Evolutionary conservation across 2,329 filamentous ascomycete species (phyloP), one percentile per base, ranked within the genome.

Genomic region (Verticillium dahliae): DNA sequence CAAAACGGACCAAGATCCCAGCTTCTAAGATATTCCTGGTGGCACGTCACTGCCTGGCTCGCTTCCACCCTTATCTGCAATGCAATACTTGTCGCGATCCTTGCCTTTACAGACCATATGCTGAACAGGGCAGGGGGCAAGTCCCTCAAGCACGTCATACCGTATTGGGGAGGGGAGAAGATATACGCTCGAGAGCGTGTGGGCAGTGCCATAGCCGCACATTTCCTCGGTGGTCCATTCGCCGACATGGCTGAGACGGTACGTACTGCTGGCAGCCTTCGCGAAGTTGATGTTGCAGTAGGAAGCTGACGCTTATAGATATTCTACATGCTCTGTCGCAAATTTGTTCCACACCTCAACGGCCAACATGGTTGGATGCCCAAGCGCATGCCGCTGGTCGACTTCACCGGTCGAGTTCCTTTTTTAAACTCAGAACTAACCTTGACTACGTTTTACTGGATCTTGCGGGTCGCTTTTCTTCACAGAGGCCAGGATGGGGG

Each of bases 71-170:
- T 57, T 6, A 56, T 37, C 34, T 57, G 55, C 34, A 38, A 57
- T n/a, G 34, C n/a, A 5, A 5, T 57, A 3, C 55, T 57, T 34
- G 5, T 57, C 6, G 33, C 11, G 11, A 57, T 57, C 38, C 34
- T 57, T 11, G 15, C 55, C 6, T n/a, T 57, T 6, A 22, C n/a
- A 13, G 55, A 57, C 6, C n/a, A 6, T 6, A 35, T 39, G 18
- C n/a, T 57, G 33, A 10, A 57, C 11, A 6, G 34, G 9, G n/a
- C 33, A n/a, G n/a, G 33, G 34, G 34, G 55, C 55, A 57, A 22
- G 55, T 57, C 55, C 34, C 55, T 57, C 55, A 57, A n/a, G 38
- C 55, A 57, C 5, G 34, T 57, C 55, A 57, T 57, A 35, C 55
- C 55, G 2, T 57, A 57, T 34, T 57, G 55, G 55, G 55, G 55